Percentiles rank a stretch among this genome's conserved stretches.
Evolutionary conservation across 371 early-diverging fungal genomes (phyloP).

Genomic region (Mucor mucedo): DNA sequence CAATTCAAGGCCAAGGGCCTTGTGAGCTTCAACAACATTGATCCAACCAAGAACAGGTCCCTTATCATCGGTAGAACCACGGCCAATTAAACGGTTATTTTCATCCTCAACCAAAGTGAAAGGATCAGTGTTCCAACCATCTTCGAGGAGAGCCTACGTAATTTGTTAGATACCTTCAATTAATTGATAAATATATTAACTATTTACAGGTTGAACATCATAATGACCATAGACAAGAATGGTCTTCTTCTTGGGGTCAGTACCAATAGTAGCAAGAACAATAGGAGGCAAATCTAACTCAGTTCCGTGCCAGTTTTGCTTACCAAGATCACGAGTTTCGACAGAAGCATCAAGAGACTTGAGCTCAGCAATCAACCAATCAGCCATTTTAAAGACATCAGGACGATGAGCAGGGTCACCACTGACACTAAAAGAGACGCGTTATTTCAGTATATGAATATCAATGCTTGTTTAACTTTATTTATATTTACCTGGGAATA

Average conservation of each 20-base stretch:
- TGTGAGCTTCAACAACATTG: constrained; percentile 92
- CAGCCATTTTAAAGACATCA: constrained; percentile 92
- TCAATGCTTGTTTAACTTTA: background rate
- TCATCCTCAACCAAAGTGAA: constrained; percentile 86
- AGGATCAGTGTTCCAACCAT: constrained; percentile 97
- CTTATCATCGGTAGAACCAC: constrained; percentile 96
- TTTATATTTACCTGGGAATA: constrained; percentile 76
- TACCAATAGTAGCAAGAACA: constrained; percentile 90
- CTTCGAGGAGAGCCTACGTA: constrained; percentile 79
- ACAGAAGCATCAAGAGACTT: constrained; percentile 76
- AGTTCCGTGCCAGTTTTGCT: constrained; percentile 82
- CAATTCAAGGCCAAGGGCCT: constrained; percentile 84
- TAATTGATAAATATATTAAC: background rate
- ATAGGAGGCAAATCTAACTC: constrained; percentile 89
- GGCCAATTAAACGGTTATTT: constrained; percentile 85
- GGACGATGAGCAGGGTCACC: constrained; percentile 76
- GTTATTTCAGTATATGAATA: background rate
- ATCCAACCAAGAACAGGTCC: constrained; percentile 95
- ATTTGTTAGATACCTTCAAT: background rate
- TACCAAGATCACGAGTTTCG: constrained; percentile 78
- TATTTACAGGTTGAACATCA: constrained; percentile 89
- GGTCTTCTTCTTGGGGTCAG: constrained; percentile 91
- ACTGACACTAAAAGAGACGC: constrained; percentile 70
- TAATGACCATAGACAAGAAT: constrained; percentile 95
- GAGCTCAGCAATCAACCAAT: constrained; percentile 81